Evolutionary conservation across 345 rosid genomes (phyloP).

Genomic region (Melaleuca quinquenervia): DNA sequence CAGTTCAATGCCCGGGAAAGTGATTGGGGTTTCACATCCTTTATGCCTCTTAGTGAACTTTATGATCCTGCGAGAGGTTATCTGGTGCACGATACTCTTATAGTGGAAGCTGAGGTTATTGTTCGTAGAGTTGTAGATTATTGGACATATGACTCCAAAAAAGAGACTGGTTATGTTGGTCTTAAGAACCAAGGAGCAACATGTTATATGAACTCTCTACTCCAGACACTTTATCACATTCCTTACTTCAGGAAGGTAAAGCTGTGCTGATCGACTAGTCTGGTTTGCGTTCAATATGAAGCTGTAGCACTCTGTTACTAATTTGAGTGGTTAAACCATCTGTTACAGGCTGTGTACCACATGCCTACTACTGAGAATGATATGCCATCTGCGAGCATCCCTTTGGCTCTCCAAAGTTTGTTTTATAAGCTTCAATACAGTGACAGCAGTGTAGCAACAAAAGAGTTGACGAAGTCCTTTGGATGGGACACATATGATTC

Average conservation of each 20-base stretch:
- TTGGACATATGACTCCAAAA: conserved; percentile 84
- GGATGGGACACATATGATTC: conserved; percentile 99
- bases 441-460: conserved; percentile 91
- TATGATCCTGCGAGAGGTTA: conserved; percentile 86
- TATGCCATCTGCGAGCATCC: conserved; percentile 87
- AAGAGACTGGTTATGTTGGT: conserved; percentile 96
- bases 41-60: conserved; percentile 86
- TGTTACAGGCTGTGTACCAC: conserved; percentile 86
- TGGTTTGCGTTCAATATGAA: neutral
- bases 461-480: conserved; percentile 90
- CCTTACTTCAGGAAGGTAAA: conserved; percentile 95
- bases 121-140: conserved; percentile 77
- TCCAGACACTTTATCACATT: conserved; percentile 84
- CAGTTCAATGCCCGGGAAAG: conserved; percentile 88
- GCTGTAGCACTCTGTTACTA: neutral
- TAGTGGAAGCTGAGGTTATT: conserved; percentile 86
- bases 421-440: conserved; percentile 94
- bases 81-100: conserved; percentile 63
- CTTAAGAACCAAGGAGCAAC: conserved; percentile 99
- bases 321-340: neutral
- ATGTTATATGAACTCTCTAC: conserved; percentile 96
- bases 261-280: neutral
- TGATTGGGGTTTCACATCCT: conserved; percentile 94
- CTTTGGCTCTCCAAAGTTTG: conserved; percentile 93
- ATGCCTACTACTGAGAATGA: conserved; percentile 97